Evolutionary conservation across 2,329 filamentous ascomycete genomes (phyloP).

Genomic region (Orbilia oligospora): DNA sequence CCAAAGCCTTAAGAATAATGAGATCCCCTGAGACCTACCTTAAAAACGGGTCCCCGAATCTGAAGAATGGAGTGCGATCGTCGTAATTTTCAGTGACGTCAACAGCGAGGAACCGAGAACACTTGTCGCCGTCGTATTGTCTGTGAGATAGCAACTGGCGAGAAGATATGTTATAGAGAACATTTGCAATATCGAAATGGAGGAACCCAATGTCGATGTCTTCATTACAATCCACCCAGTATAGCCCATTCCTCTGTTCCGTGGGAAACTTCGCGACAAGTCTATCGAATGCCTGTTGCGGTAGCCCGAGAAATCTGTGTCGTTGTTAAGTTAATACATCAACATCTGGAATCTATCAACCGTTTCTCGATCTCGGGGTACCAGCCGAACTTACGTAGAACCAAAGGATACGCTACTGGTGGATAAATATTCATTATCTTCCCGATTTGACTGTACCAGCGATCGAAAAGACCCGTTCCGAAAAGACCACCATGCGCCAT

Average conservation of each 20-base stretch:
- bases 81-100: slow-evolving; percentile 25
- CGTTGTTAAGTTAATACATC: background rate
- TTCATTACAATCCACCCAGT: slow-evolving; percentile 25
- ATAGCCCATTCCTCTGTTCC: slow-evolving; percentile 14
- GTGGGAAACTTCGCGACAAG: slow-evolving; percentile 19
- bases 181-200: slow-evolving; percentile 38
- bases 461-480: slow-evolving; percentile 20
- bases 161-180: slow-evolving; percentile 46
- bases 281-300: slow-evolving; percentile 21
- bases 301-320: slow-evolving; percentile 27
- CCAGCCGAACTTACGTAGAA: slow-evolving; percentile 29
- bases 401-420: slow-evolving; percentile 33
- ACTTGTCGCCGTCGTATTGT: slow-evolving; percentile 35
- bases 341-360: too few species aligned
- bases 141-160: slow-evolving; percentile 33
- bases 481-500: slow-evolving; percentile 46
- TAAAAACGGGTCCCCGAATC: slow-evolving; percentile 46
- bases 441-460: slow-evolving; percentile 31
- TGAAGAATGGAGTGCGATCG: slow-evolving; percentile 30
- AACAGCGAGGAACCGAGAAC: slow-evolving; percentile 31
- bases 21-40: slow-evolving; percentile 26
- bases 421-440: slow-evolving; percentile 31
- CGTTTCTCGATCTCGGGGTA: background rate
- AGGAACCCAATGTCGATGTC: slow-evolving; percentile 35
- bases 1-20: background rate